Conservation (phyloP, 1,284 basidiomycete genomes). For the Golubevia pallescens region DNA sequence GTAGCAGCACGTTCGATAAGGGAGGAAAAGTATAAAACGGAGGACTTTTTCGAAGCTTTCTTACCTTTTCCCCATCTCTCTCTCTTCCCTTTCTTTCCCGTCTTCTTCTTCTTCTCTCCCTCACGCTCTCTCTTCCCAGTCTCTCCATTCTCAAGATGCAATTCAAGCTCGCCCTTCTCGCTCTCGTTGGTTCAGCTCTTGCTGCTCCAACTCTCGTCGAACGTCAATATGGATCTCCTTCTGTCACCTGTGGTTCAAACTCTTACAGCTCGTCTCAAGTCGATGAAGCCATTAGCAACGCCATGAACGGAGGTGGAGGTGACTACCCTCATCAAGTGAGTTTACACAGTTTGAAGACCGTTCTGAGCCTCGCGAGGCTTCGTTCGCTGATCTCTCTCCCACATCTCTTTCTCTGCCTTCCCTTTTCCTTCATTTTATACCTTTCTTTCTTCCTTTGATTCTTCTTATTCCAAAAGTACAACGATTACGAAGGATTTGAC, state of each 20-base stretch:
- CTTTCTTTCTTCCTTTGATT: no score
- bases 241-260: conserved; percentile 29
- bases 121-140: conserved; percentile 2
- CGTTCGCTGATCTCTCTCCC: background rate
- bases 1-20: background rate
- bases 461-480: conserved; percentile 38
- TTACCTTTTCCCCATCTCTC: conserved; percentile 1
- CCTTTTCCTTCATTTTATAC: no score
- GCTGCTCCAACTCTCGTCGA: conserved; percentile 29
- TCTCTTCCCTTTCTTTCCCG: conserved; percentile 2
- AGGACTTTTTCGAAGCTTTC: background rate
- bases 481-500: conserved; percentile 39
- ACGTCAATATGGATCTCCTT: conserved; percentile 13
- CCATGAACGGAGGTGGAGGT: conserved; percentile 12
- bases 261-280: conserved; percentile 26
- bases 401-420: conserved; percentile 17
- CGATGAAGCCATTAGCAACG: conserved; percentile 33
- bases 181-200: conserved; percentile 20
- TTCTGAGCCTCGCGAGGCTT: no score
- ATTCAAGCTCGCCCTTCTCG: conserved; percentile 26
- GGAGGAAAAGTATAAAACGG: background rate
- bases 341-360: background rate
- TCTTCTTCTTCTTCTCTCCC: background rate
- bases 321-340: background rate
- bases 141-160: conserved; percentile 19